Evolutionary conservation across 1,284 basidiomycete species (phyloP).

Genomic region (Neonothopanus nambi): DNA sequence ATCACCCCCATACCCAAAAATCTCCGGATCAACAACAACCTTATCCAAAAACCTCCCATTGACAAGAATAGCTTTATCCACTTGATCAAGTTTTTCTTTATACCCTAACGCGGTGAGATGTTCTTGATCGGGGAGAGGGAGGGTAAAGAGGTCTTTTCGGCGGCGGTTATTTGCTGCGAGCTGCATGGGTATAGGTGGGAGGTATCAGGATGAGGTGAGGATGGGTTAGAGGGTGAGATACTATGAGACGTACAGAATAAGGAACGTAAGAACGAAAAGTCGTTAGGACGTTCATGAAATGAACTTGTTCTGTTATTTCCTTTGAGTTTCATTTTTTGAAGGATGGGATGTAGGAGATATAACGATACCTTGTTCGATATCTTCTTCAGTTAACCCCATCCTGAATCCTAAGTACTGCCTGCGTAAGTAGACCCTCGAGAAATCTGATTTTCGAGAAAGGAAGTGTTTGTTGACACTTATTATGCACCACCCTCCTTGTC

Average conservation of each 20-base stretch:
- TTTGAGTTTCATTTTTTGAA: too few species aligned
- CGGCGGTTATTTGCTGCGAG: slow-evolving; percentile 75
- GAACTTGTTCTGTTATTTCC: slow-evolving; percentile 60
- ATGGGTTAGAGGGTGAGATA: not conserved
- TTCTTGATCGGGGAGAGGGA: slow-evolving; percentile 61
- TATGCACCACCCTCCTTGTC: too few species aligned
- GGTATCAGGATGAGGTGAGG: not conserved
- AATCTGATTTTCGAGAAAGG: too few species aligned
- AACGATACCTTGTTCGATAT: too few species aligned
- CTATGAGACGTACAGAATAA: slow-evolving; percentile 51
- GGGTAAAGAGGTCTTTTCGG: slow-evolving; percentile 66
- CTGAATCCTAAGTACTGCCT: too few species aligned
- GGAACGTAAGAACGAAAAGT: slow-evolving; percentile 67
- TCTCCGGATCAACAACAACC: slow-evolving; percentile 71
- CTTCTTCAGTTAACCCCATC: too few species aligned
- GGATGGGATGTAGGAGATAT: too few species aligned
- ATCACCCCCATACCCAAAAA: slow-evolving; percentile 59
- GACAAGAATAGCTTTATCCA: slow-evolving; percentile 67
- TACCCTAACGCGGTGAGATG: slow-evolving; percentile 64
- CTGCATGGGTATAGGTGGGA: too few species aligned
- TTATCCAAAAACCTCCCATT: slow-evolving; percentile 69
- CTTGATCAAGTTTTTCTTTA: slow-evolving; percentile 63
- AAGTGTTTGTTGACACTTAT: too few species aligned
- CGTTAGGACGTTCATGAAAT: slow-evolving; percentile 68
- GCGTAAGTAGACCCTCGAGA: too few species aligned